These are phyloP conservation scores for Ophiocytium majus DNA, from an alignment of 352 stramenopile species.

Conservation along the genomic window DNA sequence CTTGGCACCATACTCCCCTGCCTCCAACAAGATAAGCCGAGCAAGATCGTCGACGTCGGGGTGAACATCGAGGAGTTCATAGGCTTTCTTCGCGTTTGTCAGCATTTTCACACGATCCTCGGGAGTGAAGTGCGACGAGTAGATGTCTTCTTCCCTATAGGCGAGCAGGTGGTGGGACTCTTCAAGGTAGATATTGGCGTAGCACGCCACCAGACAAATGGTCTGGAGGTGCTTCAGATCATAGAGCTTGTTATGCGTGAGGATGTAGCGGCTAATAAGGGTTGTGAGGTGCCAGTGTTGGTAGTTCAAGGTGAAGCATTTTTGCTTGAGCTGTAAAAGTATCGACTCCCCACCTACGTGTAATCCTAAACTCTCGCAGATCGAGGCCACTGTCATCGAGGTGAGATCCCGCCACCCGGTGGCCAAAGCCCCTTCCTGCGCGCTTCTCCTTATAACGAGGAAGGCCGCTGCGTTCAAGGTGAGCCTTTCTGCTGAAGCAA, in stretches of 20 bases:
- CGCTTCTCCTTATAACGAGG: no score
- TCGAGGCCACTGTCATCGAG: no score
- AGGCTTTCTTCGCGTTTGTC: neutral
- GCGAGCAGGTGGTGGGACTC: neutral
- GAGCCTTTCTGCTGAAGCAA: no score
- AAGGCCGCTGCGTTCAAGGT: no score
- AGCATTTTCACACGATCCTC: neutral
- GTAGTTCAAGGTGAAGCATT: no score
- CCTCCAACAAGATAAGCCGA: neutral
- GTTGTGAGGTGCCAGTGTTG: neutral
- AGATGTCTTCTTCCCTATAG: neutral
- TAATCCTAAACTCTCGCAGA: no score
- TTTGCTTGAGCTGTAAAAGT: no score
- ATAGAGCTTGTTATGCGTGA: neutral
- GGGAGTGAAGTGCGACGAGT: neutral
- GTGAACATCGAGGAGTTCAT: neutral
- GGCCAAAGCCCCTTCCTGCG: no score
- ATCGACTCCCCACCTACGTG: no score
- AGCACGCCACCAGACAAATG: neutral
- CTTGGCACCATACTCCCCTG: neutral
- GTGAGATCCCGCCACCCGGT: no score
- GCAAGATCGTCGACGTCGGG: neutral
- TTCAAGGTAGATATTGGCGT: neutral
- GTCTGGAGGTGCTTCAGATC: neutral
- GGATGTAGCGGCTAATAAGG: neutral